Evolutionary conservation across 148 eudicot species (phyloP), one percentile per base, ranked within the genome.

Genomic region (Amaranthus cruentus): DNA sequence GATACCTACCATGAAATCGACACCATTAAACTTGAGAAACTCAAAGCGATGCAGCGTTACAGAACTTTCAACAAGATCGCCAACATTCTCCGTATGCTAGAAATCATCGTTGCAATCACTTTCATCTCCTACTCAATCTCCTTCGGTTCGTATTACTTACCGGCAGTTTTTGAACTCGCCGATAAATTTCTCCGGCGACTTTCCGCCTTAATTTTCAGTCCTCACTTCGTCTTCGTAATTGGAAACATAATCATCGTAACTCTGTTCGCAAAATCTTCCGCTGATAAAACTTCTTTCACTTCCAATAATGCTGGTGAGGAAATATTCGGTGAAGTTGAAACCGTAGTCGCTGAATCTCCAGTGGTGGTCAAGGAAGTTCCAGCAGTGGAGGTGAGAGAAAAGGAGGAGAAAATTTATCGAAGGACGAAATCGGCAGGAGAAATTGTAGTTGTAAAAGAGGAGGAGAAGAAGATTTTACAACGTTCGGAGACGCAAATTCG

Each of bases 161-260:
- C 86, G 56, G 55, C 73, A 46, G 68, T 57, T 6, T 12, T 86
- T 1, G 62, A 68, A 9, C 18, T 78, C 50, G 65, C 78, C 70
- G 75, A 68, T 50, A 75, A 14, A 1, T 62, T 67, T 47, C 8
- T 84, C 11, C 68, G 75, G 0, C 79, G 78, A n/a, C 4, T 85
- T 7, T 80, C 75, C 8, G 4, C 60, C 0, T 71, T 75, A 43
- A 59, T 88, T 21, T 61, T 83, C 52, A 85, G 80, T 73, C 87
- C 86, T 55, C 88, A 72, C 70, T 77, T 89, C 13, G 84, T 77
- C 4, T 91, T 91, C 13, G 60, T 88, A 8, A 51, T 91, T 73
- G 90, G 90, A 3, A 89, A 91, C 80, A 81, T 73, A 0, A 89
- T 91, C 3, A 80, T 88, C 52, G 13, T 85, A 21, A 69, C 79